Conservation (phyloP, 106 monocot species). For the Hemerocallis citrina region DNA sequence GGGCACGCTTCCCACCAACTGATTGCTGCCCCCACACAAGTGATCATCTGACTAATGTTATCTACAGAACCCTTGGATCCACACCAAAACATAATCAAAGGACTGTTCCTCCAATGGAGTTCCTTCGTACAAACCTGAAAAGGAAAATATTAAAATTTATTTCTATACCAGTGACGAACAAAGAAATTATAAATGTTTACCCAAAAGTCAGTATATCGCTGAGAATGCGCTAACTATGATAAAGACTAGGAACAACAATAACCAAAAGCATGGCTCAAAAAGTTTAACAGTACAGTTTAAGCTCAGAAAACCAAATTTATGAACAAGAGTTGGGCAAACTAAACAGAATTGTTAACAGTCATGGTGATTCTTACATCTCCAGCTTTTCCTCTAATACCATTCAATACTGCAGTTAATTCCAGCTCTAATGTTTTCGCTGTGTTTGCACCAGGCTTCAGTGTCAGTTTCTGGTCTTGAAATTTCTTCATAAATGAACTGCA, state of each 20-base stretch:
- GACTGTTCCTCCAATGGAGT: constrained; percentile 97
- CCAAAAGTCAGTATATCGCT: no score
- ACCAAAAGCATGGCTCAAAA: not conserved
- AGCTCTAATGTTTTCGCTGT: constrained; percentile 76
- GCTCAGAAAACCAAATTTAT: not conserved
- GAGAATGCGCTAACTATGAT: no score
- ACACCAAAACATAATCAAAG: constrained; percentile 97
- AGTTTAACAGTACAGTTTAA: not conserved
- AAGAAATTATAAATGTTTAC: not conserved
- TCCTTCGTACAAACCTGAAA: constrained; percentile 76
- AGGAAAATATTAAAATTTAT: constrained; percentile 7
- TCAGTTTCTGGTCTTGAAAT: constrained; percentile 46
- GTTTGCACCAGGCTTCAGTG: constrained; percentile 55
- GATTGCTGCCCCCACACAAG: constrained; percentile 96
- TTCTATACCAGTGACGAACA: not conserved
- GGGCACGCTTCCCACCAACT: constrained; percentile 95
- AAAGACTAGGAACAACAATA: no score
- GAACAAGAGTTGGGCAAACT: not conserved
- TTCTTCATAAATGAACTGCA: constrained; percentile 58
- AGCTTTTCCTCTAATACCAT: constrained; percentile 58
- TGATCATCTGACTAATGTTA: constrained; percentile 98
- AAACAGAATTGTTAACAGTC: not conserved
- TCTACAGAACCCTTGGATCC: constrained; percentile 95
- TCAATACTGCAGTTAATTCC: constrained; percentile 56
- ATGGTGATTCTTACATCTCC: constrained; percentile 42